Percentiles rank a stretch among this genome's conserved stretches.
Evolutionary conservation across 2,329 filamentous ascomycete genomes (phyloP).

Genomic region (Amesomyces nigricolor): DNA sequence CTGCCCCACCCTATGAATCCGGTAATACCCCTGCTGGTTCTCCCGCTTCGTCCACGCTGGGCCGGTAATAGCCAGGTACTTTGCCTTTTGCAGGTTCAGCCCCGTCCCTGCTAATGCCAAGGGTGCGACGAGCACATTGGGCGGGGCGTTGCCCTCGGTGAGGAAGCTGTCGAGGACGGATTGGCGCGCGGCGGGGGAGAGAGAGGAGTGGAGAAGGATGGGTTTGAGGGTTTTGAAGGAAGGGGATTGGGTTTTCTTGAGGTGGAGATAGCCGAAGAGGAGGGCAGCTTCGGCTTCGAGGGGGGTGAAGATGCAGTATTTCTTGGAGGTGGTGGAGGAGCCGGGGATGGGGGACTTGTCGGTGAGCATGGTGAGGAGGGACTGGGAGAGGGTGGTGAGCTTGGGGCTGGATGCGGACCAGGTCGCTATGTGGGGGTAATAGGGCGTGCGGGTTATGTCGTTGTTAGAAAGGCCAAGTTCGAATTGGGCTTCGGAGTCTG

Average conservation of each 20-base stretch:
- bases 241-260: neutral
- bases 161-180: conserved; percentile 16
- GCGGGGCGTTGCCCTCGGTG: conserved; percentile 14
- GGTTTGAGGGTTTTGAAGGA: conserved; percentile 11
- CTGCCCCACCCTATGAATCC: conserved; percentile 24
- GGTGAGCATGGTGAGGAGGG: conserved; percentile 19
- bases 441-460: conserved; percentile 15
- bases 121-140: conserved; percentile 22
- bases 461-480: conserved; percentile 5
- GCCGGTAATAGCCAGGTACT: conserved; percentile 20
- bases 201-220: conserved; percentile 10
- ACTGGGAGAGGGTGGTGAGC: conserved; percentile 15
- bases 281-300: conserved; percentile 20
- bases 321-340: conserved; percentile 16
- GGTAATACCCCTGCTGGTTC: conserved; percentile 22
- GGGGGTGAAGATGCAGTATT: conserved; percentile 20
- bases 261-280: conserved; percentile 14
- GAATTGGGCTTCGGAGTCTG: conserved; percentile 6
- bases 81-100: conserved; percentile 22
- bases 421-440: conserved; percentile 14
- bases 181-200: conserved; percentile 3
- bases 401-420: conserved; percentile 21
- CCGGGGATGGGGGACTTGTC: conserved; percentile 18
- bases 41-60: conserved; percentile 23
- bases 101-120: conserved; percentile 21